Evolutionary conservation across 306 rosid genomes (phyloP).

Genomic region (Senna siamea): DNA sequence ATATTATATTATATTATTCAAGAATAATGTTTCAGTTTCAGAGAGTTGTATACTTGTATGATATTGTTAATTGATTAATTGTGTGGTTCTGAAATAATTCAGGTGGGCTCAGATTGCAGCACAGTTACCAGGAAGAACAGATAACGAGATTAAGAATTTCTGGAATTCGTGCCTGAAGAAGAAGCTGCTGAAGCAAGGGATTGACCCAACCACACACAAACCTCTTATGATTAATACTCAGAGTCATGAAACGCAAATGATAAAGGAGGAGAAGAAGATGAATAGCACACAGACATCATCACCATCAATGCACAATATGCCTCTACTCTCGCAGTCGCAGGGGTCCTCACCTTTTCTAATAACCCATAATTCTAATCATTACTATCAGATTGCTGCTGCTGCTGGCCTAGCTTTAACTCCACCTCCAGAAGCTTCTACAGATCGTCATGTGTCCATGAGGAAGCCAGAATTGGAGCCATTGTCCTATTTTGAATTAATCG

Average conservation of each 20-base stretch:
- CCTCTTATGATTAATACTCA: conserved; percentile 33
- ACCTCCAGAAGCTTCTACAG: no score
- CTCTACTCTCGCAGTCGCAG: conserved; percentile 38
- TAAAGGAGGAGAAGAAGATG: conserved; percentile 52
- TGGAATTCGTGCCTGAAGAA: conserved; percentile 96
- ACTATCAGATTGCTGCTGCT: no score
- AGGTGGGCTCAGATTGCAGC: conserved; percentile 99
- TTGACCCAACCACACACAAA: conserved; percentile 91
- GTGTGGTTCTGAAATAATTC: neutral
- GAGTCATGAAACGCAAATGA: conserved; percentile 35
- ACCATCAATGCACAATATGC: no score
- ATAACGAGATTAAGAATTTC: conserved; percentile 90
- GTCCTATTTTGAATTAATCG: conserved; percentile 39
- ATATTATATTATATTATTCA: no score
- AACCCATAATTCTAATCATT: conserved; percentile 38
- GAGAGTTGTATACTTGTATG: no score
- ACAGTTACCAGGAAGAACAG: conserved; percentile 95
- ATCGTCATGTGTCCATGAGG: conserved; percentile 31
- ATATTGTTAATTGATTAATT: no score
- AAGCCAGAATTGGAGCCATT: conserved; percentile 62
- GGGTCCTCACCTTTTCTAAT: conserved; percentile 52
- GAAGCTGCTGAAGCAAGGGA: conserved; percentile 93
- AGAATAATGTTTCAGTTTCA: no score
- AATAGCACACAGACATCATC: no score
- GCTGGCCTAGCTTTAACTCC: no score